Evolutionary conservation across 257 asterid genomes (phyloP).

Genomic region (Ligustrum vulgare): DNA sequence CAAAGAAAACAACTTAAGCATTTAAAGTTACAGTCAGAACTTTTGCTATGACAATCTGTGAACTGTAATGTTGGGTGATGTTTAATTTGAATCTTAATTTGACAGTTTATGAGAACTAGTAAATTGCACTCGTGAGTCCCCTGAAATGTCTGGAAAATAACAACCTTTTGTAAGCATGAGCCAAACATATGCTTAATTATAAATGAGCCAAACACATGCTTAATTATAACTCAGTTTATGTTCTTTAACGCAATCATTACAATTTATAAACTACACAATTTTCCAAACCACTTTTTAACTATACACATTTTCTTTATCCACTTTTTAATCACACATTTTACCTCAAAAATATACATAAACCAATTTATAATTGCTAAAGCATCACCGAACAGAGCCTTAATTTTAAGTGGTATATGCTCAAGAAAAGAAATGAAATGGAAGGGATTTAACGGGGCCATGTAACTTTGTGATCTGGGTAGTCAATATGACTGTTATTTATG

Average conservation of each 20-base stretch:
- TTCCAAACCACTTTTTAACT: too few relatives aligned
- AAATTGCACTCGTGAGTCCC: too few relatives aligned
- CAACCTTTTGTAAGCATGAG: too few relatives aligned
- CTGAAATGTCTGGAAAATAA: too few relatives aligned
- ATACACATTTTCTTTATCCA: too few relatives aligned
- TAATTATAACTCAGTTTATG: background rate
- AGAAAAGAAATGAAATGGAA: background rate
- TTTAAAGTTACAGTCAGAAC: background rate
- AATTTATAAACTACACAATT: too few relatives aligned
- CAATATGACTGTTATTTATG: background rate
- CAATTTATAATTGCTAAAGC: too few relatives aligned
- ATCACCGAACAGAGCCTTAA: background rate
- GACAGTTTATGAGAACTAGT: background rate
- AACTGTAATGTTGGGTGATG: background rate
- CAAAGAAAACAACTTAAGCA: constrained; percentile 9
- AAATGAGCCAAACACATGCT: background rate
- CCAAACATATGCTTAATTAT: background rate
- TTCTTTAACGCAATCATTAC: too few relatives aligned
- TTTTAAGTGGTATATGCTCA: background rate
- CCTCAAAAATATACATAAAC: too few relatives aligned
- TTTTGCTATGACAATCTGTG: background rate
- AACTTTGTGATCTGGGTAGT: background rate
- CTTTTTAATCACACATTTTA: too few relatives aligned
- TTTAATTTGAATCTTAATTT: background rate
- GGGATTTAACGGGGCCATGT: background rate